These are phyloP conservation scores for Dimocarpus longan DNA, from an alignment of 345 rosid genomes.

Conservation along the genomic window DNA sequence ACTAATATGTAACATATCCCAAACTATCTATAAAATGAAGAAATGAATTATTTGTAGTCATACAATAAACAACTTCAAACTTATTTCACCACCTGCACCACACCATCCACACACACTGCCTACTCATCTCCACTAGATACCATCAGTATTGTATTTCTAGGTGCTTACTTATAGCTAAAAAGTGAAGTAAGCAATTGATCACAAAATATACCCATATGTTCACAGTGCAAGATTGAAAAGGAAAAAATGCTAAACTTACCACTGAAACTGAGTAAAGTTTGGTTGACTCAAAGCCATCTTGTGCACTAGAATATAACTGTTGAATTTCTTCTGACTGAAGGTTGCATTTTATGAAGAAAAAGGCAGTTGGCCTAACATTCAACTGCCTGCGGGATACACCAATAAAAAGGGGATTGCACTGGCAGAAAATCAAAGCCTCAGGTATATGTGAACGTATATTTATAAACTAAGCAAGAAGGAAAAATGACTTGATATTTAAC, in stretches of 20 bases:
- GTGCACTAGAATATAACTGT: slow-evolving; percentile 60
- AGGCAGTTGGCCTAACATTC: slow-evolving; percentile 83
- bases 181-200: neutral
- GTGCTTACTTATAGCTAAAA: neutral
- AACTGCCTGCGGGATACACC: slow-evolving; percentile 76
- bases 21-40: neutral
- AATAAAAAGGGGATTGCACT: slow-evolving; percentile 65
- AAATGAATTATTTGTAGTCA: neutral
- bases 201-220: neutral
- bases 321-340: slow-evolving; percentile 74
- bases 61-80: neutral
- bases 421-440: slow-evolving; percentile 29
- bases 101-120: neutral
- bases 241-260: slow-evolving; percentile 43
- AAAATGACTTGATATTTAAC: slow-evolving; percentile 6
- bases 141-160: neutral
- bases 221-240: neutral
- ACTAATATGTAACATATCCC: neutral
- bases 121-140: neutral
- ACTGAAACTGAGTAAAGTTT: slow-evolving; percentile 67
- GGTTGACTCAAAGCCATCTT: slow-evolving; percentile 91
- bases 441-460: neutral
- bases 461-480: neutral
- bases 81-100: slow-evolving; percentile 6
- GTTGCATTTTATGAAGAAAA: slow-evolving; percentile 76